Percentiles rank a stretch among this genome's conserved stretches.
Evolutionary conservation across 208 protist species (phyloP).

Genomic region (Crithidia acanthocephali): DNA sequence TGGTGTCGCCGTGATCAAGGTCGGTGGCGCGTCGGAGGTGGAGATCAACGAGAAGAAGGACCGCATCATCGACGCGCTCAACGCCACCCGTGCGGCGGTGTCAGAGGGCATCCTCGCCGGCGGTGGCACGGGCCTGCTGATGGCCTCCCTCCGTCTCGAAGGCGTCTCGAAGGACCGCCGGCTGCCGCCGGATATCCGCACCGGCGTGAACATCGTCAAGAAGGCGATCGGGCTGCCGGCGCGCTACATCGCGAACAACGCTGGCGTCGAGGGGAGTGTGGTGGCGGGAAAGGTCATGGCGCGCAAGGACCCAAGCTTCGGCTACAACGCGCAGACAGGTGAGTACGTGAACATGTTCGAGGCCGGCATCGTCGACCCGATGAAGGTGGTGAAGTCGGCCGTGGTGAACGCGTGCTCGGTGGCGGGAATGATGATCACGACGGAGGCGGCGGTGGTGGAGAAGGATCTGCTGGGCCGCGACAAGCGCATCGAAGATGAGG

Average conservation of each 20-base stretch:
- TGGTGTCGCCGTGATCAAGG: constrained; percentile 96
- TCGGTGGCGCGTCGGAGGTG: constrained; percentile 98
- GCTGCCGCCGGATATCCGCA: constrained; percentile 72
- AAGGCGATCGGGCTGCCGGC: constrained; percentile 81
- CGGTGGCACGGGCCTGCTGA: constrained; percentile 97
- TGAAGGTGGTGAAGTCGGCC: constrained; percentile 99
- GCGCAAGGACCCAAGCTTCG: constrained; percentile 81
- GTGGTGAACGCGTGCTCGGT: constrained; percentile 98
- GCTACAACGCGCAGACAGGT: constrained; percentile 96
- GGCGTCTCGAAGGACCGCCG: constrained; percentile 72
- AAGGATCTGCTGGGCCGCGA: constrained; percentile 68
- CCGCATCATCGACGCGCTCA: constrained; percentile 98
- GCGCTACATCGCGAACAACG: constrained; percentile 97
- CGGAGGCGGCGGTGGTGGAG: constrained; percentile 96
- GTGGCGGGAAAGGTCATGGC: constrained; percentile 97
- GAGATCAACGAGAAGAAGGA: constrained; percentile 99
- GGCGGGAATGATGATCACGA: constrained; percentile 99
- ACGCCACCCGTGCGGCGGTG: constrained; percentile 98
- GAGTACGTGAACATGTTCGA: constrained; percentile 98
- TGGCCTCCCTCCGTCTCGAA: constrained; percentile 90
- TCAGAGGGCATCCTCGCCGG: constrained; percentile 99
- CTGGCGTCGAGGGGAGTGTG: constrained; percentile 97
- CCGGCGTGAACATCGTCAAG: constrained; percentile 86
- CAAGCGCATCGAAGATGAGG: constrained; percentile 76
- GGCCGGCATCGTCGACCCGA: constrained; percentile 99